Conservation (phyloP, 306 rosid species). For the Heteromeles arbutifolia region DNA sequence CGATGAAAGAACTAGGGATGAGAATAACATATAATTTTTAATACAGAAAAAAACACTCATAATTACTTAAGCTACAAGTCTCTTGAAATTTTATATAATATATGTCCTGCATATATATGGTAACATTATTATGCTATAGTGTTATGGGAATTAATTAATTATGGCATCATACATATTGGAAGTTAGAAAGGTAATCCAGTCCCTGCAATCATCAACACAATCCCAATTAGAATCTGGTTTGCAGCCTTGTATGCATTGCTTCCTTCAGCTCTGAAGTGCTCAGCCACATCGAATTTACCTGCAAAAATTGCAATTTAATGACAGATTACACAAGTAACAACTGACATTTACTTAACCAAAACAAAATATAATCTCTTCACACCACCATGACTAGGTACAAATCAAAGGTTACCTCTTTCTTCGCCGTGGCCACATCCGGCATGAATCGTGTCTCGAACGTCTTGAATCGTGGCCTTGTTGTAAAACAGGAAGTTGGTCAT, state of each 20-base stretch:
- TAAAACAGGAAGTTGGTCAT: constrained; percentile 55
- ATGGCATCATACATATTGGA: constrained; percentile 2
- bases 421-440: constrained; percentile 78
- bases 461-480: constrained; percentile 66
- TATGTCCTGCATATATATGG: background rate
- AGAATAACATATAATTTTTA: background rate
- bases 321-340: background rate
- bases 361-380: background rate
- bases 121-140: background rate
- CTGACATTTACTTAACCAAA: background rate
- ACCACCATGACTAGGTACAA: background rate
- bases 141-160: background rate
- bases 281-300: constrained; percentile 69
- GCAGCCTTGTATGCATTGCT: constrained; percentile 29
- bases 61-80: no score
- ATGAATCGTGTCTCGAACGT: constrained; percentile 46
- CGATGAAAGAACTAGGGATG: background rate
- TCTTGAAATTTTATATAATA: no score
- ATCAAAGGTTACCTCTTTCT: constrained; percentile 45
- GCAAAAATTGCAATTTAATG: background rate
- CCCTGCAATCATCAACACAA: constrained; percentile 37
- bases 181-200: constrained; percentile 9
- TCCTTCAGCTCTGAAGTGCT: constrained; percentile 41
- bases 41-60: no score
- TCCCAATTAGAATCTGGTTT: constrained; percentile 30